Conservation (phyloP, 345 rosid genomes). For the Gossypium turneri region DNA sequence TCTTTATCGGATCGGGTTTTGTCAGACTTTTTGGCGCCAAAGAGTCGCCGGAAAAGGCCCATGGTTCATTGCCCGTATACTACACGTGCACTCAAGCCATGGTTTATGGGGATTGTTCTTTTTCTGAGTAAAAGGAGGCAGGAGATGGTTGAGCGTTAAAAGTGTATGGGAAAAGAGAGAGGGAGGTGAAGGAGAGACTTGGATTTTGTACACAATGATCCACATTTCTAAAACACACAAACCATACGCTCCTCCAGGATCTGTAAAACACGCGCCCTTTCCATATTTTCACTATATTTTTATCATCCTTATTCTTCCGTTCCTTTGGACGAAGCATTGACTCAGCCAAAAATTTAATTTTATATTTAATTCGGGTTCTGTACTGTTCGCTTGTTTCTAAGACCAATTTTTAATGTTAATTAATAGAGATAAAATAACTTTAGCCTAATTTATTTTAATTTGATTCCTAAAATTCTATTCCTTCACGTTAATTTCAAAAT, state of each 20-base stretch:
- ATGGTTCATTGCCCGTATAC: conserved; percentile 36
- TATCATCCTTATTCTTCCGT: too few species aligned
- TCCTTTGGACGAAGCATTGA: too few species aligned
- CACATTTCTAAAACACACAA: background rate
- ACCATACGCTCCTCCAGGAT: background rate
- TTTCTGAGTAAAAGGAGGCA: background rate
- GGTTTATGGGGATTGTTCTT: too few species aligned
- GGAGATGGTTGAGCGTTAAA: background rate
- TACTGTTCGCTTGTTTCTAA: too few species aligned
- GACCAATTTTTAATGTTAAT: too few species aligned
- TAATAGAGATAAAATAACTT: too few species aligned
- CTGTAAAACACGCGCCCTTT: background rate
- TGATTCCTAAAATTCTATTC: too few species aligned
- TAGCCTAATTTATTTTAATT: too few species aligned
- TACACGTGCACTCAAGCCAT: background rate
- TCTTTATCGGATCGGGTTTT: conserved; percentile 30
- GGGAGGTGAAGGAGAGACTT: background rate
- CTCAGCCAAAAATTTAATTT: too few species aligned
- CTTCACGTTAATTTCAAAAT: too few species aligned
- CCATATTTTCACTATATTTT: too few species aligned
- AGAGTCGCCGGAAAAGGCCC: conserved; percentile 78
- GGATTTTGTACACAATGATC: conserved; percentile 6
- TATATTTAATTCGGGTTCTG: too few species aligned
- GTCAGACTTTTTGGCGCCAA: conserved; percentile 44
- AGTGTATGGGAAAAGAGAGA: background rate